Base-by-base conservation (phyloP, 2,329 filamentous ascomycete species). In the Paraconiothyrium brasiliense region DNA sequence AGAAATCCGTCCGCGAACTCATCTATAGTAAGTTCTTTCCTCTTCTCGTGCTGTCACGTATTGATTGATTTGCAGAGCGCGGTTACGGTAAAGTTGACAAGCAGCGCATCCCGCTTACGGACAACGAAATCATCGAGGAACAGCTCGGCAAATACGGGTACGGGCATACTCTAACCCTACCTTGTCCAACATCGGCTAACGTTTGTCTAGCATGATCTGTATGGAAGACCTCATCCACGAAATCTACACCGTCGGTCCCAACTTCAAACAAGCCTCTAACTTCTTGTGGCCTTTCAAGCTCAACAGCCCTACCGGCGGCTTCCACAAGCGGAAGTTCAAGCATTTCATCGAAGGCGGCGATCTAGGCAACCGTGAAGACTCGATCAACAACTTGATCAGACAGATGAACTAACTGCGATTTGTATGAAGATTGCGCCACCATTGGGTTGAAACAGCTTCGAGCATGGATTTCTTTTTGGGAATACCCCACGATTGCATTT, bases 201-300 rank as follows among this genome's bases (percentile, higher is more conserved):
- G 13, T 35, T 14, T 27, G 27, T 22, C 52, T 48, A 66, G 74
- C 83, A 97, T 99, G 79, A 93, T 99, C 87, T 99, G 95, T 82
- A 93, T 98, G 83, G 95, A 99, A 87, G 95, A 99, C 85, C 86
- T 99, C 74, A 94, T 99, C 84, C 95, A 99, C 88, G 95, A 99
- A 89, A 97, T 72, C 46, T 72, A 61, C 63, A 72, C 68, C 34
- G 66, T 68, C 35, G 66, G 64, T 81, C 94, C 94, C 87, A 98
- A 98, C 90, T 84, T 84, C 92, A 98, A 97, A 91, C 94, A 97
- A 87, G 93, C 92, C 78, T 89, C 90, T 86, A 99, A 98, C 91
- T 98, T 98, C 90, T 86, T 98, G 74, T 99, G 95, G 95, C 95
- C 95, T 81, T 99, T 99, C 90, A 98, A 99, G 92, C 92, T 99